These are phyloP conservation scores for Neoboletus subvelutipes DNA, from an alignment of 768 basidiomycete genomes.

Conservation along the genomic window DNA sequence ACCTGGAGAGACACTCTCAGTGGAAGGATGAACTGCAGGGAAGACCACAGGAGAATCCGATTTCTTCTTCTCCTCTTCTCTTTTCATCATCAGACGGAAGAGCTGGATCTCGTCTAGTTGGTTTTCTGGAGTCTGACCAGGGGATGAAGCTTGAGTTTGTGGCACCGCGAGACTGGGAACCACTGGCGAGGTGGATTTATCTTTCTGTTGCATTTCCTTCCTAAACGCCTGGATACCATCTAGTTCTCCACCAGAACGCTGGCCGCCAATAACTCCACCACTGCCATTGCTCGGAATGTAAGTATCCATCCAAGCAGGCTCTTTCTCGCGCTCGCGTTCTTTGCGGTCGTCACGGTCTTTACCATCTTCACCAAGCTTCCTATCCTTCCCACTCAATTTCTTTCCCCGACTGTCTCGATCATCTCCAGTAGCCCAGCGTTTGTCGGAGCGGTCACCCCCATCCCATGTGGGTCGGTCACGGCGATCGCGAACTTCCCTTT, in stretches of 20 bases:
- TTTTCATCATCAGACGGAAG: constrained; percentile 82
- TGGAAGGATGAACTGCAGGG: not conserved
- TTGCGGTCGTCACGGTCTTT: constrained; percentile 50
- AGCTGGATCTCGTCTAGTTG: constrained; percentile 80
- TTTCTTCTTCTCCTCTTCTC: constrained; percentile 58
- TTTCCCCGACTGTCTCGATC: constrained; percentile 69
- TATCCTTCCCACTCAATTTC: constrained; percentile 57
- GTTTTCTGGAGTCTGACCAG: constrained; percentile 27
- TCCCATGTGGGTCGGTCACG: constrained; percentile 53
- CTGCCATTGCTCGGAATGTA: constrained; percentile 64
- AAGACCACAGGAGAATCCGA: constrained; percentile 20
- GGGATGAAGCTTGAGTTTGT: constrained; percentile 24
- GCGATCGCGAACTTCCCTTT: constrained; percentile 48
- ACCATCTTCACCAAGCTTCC: constrained; percentile 47
- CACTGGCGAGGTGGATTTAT: constrained; percentile 42
- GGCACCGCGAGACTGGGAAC: constrained; percentile 9
- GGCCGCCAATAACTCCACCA: constrained; percentile 64
- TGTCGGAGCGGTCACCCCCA: constrained; percentile 44
- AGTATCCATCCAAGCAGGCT: constrained; percentile 92
- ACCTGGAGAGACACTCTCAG: constrained; percentile 14
- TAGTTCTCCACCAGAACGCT: constrained; percentile 60
- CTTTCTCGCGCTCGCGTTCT: constrained; percentile 69
- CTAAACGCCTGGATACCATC: constrained; percentile 89
- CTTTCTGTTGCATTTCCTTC: constrained; percentile 77
- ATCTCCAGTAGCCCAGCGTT: constrained; percentile 59